A percentile compares a stretch with the other conserved stretches of the same genome.
phyloP scores from a whole-genome alignment of 768 basidiomycete genomes.

The Heimioporus sp. region DNA sequence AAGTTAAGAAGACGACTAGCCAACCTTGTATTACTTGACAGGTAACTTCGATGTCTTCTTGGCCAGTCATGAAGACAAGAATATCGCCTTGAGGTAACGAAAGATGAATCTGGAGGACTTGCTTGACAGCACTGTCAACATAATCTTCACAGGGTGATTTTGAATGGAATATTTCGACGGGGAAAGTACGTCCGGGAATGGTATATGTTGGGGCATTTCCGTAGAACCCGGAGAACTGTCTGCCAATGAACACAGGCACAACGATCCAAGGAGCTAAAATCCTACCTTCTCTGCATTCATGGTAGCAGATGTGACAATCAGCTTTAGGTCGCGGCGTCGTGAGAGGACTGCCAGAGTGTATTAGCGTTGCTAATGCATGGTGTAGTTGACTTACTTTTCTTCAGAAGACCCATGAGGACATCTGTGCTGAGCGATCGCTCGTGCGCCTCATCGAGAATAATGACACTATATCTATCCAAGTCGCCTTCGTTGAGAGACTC shows the following conservation, averaged over 20 bases:
- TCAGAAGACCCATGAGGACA: constrained; percentile 93
- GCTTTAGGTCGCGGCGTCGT: constrained; percentile 86
- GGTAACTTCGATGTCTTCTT: constrained; percentile 97
- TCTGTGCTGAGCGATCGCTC: constrained; percentile 97
- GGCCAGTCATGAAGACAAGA: constrained; percentile 98
- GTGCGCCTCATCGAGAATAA: constrained; percentile 99
- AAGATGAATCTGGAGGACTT: constrained; percentile 94
- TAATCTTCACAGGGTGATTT: constrained; percentile 99
- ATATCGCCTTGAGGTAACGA: constrained; percentile 93
- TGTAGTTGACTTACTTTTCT: constrained; percentile 69
- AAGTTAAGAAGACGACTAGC: background rate
- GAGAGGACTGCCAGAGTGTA: constrained; percentile 59
- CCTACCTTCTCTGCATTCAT: constrained; percentile 98
- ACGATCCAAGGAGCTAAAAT: background rate
- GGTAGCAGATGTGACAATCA: constrained; percentile 97
- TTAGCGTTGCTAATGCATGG: background rate
- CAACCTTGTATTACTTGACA: constrained; percentile 90
- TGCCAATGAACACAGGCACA: background rate
- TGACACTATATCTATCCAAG: constrained; percentile 92
- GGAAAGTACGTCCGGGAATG: constrained; percentile 93
- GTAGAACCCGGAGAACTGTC: constrained; percentile 92
- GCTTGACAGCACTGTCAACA: constrained; percentile 97
- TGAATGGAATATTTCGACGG: constrained; percentile 93
- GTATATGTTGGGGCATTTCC: constrained; percentile 94
- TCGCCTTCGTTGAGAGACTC: constrained; percentile 99